Evolutionary conservation across 805 yeast species (phyloP).

Genomic region (Saccharomycopsis vini): DNA sequence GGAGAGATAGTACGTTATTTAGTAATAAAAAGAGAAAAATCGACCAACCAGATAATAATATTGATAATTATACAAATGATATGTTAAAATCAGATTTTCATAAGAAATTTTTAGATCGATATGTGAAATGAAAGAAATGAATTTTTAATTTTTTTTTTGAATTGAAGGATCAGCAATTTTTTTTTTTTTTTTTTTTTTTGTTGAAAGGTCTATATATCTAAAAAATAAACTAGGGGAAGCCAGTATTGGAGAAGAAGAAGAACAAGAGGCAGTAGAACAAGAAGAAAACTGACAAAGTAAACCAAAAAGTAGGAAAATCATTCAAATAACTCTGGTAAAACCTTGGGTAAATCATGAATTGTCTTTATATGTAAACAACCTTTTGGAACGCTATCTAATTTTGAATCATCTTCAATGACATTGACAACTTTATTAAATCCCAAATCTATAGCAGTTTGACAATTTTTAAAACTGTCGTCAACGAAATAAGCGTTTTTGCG

Average conservation of each 20-base stretch:
- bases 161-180: too few relatives aligned
- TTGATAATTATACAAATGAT: constrained; percentile 8
- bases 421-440: constrained; percentile 72
- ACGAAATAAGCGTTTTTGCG: constrained; percentile 57
- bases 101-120: constrained; percentile 9
- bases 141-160: too few relatives aligned
- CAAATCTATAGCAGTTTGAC: constrained; percentile 57
- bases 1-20: constrained; percentile 8
- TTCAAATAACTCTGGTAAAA: constrained; percentile 42
- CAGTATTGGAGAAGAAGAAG: not conserved
- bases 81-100: constrained; percentile 14
- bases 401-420: constrained; percentile 63
- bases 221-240: not conserved
- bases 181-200: too few relatives aligned
- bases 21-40: constrained; percentile 7
- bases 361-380: constrained; percentile 48
- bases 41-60: not conserved
- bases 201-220: too few relatives aligned
- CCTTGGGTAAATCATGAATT: constrained; percentile 45
- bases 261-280: not conserved
- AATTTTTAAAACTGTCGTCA: constrained; percentile 80
- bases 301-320: too few relatives aligned
- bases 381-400: constrained; percentile 29
- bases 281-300: not conserved
- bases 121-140: constrained; percentile 1